Evolutionary conservation across 2,329 filamentous ascomycete species (phyloP).

Genomic region (Coniella lustricola): DNA sequence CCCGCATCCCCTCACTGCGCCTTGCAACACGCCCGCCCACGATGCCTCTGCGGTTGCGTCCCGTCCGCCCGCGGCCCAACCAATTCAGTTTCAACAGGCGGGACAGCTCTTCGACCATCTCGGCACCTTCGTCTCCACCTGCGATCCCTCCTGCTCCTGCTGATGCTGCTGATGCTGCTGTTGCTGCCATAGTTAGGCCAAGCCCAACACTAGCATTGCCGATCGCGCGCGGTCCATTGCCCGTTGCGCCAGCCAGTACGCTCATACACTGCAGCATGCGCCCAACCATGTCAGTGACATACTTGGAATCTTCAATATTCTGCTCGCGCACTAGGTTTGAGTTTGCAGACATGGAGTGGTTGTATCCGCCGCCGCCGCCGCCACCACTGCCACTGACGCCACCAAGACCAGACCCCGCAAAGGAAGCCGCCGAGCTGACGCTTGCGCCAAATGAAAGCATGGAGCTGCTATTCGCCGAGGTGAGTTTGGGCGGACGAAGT

Average conservation of each 20-base stretch:
- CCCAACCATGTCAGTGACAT: constrained; percentile 89
- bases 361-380: constrained; percentile 19
- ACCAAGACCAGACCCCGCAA: constrained; percentile 8
- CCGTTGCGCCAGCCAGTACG: constrained; percentile 69
- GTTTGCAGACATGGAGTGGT: constrained; percentile 24
- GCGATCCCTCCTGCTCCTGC: too few relatives aligned
- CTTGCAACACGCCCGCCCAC: constrained; percentile 60
- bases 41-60: constrained; percentile 81
- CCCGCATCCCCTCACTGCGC: constrained; percentile 18
- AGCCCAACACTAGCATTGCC: constrained; percentile 1
- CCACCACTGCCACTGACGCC: too few relatives aligned
- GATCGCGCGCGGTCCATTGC: too few relatives aligned
- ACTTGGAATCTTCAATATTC: constrained; percentile 61
- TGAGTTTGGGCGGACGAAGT: constrained; percentile 20
- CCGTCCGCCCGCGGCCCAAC: constrained; percentile 84
- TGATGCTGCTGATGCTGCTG: constrained; percentile 22
- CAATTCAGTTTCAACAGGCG: constrained; percentile 93
- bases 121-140: constrained; percentile 62
- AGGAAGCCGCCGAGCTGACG: not conserved
- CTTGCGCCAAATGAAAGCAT: not conserved
- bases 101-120: constrained; percentile 74
- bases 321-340: constrained; percentile 40
- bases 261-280: constrained; percentile 95
- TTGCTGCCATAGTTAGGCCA: constrained; percentile 15
- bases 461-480: constrained; percentile 13